These are phyloP conservation scores for Trametes meyenii DNA, from an alignment of 768 basidiomycete species.

Conservation along the genomic window DNA sequence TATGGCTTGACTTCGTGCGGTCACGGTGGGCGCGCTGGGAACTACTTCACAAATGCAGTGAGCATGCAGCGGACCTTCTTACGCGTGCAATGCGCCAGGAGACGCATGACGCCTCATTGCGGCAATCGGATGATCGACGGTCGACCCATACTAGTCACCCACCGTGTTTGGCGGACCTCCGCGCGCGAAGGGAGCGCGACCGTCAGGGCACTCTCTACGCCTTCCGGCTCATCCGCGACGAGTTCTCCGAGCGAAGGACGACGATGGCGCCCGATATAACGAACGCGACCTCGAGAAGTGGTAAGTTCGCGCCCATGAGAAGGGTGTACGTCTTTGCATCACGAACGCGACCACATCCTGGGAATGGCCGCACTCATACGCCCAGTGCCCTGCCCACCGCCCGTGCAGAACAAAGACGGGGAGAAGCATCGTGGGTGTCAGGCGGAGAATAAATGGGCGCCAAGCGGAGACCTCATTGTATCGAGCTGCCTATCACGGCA, in stretches of 20 bases:
- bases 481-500: slow-evolving; percentile 8
- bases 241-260: background rate
- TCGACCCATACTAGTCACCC: background rate
- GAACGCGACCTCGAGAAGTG: background rate
- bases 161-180: background rate
- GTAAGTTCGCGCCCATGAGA: slow-evolving; percentile 1
- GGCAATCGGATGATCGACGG: slow-evolving; percentile 1
- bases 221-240: background rate
- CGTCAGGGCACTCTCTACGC: background rate
- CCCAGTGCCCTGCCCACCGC: background rate
- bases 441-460: background rate
- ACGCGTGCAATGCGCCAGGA: background rate
- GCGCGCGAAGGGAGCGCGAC: background rate
- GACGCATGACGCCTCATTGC: background rate
- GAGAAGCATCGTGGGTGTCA: background rate
- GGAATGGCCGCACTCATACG: background rate
- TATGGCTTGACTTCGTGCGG: too few species aligned
- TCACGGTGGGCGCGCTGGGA: background rate
- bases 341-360: background rate
- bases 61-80: background rate
- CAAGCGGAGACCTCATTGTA: slow-evolving; percentile 7
- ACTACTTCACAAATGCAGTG: background rate
- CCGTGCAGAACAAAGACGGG: slow-evolving; percentile 4
- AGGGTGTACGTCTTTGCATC: background rate
- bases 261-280: slow-evolving; percentile 18